Conservation (phyloP, 352 stramenopile genomes). For the Thalassiosira hispida region DNA sequence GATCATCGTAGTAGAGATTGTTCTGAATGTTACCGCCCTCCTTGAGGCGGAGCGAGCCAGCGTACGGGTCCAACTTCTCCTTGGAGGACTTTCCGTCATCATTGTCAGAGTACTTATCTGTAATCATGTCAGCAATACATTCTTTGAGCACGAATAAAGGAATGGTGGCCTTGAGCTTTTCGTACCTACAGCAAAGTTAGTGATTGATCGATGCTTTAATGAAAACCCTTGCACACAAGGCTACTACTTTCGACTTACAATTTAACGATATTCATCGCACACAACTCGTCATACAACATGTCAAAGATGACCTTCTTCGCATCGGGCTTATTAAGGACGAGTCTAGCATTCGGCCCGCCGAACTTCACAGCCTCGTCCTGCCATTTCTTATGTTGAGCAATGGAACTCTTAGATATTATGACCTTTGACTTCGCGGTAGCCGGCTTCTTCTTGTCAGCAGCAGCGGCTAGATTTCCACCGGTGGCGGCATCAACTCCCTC, state of each 20-base stretch:
- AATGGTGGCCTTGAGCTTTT: constrained; percentile 68
- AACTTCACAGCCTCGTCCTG: constrained; percentile 60
- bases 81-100: constrained; percentile 41
- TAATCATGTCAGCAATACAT: constrained; percentile 74
- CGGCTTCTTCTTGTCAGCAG: constrained; percentile 10
- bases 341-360: constrained; percentile 61
- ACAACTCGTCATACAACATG: constrained; percentile 66
- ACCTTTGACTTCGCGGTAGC: constrained; percentile 1
- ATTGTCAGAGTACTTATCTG: constrained; percentile 36
- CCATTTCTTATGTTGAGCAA: constrained; percentile 74
- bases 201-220: background rate
- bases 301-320: constrained; percentile 80
- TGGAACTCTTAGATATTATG: constrained; percentile 35
- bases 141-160: constrained; percentile 67
- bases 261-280: constrained; percentile 78
- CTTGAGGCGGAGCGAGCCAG: constrained; percentile 64
- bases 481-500: constrained; percentile 12
- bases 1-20: constrained; percentile 76
- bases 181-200: constrained; percentile 30
- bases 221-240: background rate
- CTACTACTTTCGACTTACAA: constrained; percentile 41
- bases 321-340: constrained; percentile 69
- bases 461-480: background rate
- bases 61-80: constrained; percentile 41
- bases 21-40: constrained; percentile 59